Evolutionary conservation across 441 rosid genomes (phyloP).

Genomic region (Melastoma candidum): DNA sequence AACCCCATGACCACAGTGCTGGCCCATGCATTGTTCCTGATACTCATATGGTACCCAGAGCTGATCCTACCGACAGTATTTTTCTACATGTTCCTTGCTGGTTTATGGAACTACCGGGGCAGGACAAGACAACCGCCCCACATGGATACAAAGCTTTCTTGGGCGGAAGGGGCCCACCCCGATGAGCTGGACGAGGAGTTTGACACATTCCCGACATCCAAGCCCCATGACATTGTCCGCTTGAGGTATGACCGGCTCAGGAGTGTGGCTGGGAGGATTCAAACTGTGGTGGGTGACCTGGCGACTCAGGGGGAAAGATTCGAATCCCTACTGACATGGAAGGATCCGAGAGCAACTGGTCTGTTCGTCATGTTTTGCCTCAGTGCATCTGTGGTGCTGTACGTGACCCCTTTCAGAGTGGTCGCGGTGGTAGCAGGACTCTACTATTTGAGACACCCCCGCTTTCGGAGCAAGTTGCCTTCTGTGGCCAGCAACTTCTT

Average conservation of each 20-base stretch:
- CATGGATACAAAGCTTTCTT: constrained; percentile 56
- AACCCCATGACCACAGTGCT: constrained; percentile 45
- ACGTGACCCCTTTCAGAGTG: constrained; percentile 51
- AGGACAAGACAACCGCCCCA: constrained; percentile 52
- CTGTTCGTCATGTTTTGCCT: constrained; percentile 47
- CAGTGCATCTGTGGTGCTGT: constrained; percentile 39
- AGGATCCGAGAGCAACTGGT: constrained; percentile 59
- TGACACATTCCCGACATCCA: constrained; percentile 51
- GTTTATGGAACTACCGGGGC: constrained; percentile 47
- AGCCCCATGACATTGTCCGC: constrained; percentile 32
- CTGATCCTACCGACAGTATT: constrained; percentile 44
- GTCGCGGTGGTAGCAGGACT: constrained; percentile 48
- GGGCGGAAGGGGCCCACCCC: constrained; percentile 47
- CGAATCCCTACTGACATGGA: constrained; percentile 47
- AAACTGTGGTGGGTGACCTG: constrained; percentile 54
- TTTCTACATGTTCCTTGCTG: constrained; percentile 50
- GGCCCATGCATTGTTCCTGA: constrained; percentile 41
- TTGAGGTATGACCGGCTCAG: constrained; percentile 53
- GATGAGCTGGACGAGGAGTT: constrained; percentile 65
- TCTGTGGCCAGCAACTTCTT: constrained; percentile 78
- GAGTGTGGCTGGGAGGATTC: constrained; percentile 53
- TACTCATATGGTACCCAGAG: constrained; percentile 47
- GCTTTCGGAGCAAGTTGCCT: constrained; percentile 77
- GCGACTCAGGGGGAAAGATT: constrained; percentile 66
- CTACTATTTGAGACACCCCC: constrained; percentile 63